Evolutionary conservation across 441 rosid species (phyloP).

Genomic region (Daphne laureola): DNA sequence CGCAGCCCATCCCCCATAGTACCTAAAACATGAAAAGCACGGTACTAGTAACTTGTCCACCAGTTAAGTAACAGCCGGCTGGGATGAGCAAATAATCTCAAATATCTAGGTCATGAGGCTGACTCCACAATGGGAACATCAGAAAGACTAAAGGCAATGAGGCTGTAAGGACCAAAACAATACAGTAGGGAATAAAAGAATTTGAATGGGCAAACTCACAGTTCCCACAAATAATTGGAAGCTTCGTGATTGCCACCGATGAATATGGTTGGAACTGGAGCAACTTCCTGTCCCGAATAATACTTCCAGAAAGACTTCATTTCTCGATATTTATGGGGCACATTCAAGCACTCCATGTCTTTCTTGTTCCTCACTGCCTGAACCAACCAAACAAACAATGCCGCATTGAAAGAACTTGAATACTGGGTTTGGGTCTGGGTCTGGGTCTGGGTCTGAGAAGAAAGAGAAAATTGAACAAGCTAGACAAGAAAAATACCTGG

Average conservation of each 20-base stretch:
- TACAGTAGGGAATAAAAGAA: no score
- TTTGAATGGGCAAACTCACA: slow-evolving; percentile 30
- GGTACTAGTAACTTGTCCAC: slow-evolving; percentile 4
- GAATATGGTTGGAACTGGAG: slow-evolving; percentile 83
- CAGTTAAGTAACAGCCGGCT: no score
- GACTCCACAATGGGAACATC: no score
- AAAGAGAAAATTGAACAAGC: background rate
- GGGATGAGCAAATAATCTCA: no score
- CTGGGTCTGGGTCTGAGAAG: background rate
- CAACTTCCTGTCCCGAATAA: slow-evolving; percentile 67
- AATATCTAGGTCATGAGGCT: no score
- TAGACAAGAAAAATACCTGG: slow-evolving; percentile 33
- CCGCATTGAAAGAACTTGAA: background rate
- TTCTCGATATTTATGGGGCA: slow-evolving; percentile 60
- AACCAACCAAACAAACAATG: background rate
- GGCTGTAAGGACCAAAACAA: no score
- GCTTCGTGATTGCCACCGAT: slow-evolving; percentile 98
- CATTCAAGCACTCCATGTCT: slow-evolving; percentile 78
- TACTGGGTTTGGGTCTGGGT: background rate
- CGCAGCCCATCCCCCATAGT: slow-evolving; percentile 92
- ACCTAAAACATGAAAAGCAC: slow-evolving; percentile 34
- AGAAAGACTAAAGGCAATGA: no score
- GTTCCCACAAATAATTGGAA: slow-evolving; percentile 88
- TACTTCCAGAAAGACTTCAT: slow-evolving; percentile 95
- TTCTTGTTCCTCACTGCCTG: slow-evolving; percentile 78